A percentile compares a stretch with the other conserved stretches of the same genome.
phyloP scores from a whole-genome alignment of 23 red algal species.

The Porphyridium purpureum region DNA sequence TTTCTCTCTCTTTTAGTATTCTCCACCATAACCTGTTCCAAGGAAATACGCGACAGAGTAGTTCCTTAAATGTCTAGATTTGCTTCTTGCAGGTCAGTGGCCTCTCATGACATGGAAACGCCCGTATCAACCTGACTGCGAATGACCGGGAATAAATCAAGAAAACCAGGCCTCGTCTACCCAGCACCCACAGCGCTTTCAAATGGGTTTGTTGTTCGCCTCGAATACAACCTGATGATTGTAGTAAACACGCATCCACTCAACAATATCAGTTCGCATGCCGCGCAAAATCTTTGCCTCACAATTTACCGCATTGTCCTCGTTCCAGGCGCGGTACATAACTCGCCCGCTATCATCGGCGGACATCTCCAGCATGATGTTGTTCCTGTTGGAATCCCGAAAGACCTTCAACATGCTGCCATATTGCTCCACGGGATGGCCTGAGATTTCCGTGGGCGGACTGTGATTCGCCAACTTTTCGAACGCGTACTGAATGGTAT shows the following conservation, averaged over 20 bases:
- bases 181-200: too few relatives aligned
- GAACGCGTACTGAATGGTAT: conserved; percentile 12
- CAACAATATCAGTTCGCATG: neutral
- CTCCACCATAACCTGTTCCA: too few relatives aligned
- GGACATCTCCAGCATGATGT: conserved; percentile 31
- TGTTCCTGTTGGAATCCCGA: conserved; percentile 9
- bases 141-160: too few relatives aligned
- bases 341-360: conserved; percentile 19
- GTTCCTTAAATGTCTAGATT: too few relatives aligned
- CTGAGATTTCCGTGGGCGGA: neutral
- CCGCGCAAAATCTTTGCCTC: neutral
- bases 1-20: too few relatives aligned
- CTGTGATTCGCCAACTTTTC: conserved; percentile 3
- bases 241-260: neutral
- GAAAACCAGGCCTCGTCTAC: too few relatives aligned
- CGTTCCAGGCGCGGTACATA: conserved; percentile 38
- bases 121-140: too few relatives aligned
- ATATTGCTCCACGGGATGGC: too few relatives aligned
- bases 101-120: too few relatives aligned
- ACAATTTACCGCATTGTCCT: neutral
- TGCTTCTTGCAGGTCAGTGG: too few relatives aligned
- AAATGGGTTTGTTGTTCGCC: neutral
- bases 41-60: too few relatives aligned
- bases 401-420: conserved; percentile 19
- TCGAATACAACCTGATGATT: neutral